These are phyloP conservation scores for Nepenthes mirabilis DNA, from an alignment of 148 eudicot species.

Conservation along the genomic window DNA sequence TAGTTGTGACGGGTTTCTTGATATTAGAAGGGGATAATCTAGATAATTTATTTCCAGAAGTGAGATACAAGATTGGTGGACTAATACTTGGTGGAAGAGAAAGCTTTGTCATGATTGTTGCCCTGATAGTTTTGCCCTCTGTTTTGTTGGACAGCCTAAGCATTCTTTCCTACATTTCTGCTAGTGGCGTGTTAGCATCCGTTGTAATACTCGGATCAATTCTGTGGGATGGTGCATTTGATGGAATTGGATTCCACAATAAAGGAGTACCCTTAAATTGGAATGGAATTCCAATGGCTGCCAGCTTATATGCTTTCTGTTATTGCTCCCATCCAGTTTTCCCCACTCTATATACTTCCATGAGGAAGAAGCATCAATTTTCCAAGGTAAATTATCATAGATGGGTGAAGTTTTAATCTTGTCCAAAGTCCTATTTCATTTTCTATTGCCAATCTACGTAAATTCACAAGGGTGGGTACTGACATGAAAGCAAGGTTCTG, in stretches of 20 bases:
- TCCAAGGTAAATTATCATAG: conserved; percentile 18
- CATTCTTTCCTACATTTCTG: conserved; percentile 36
- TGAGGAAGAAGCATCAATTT: conserved; percentile 31
- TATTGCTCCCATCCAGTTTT: conserved; percentile 53
- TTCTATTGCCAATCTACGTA: too few species aligned
- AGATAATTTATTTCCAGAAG: conserved; percentile 22
- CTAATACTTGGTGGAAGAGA: conserved; percentile 25
- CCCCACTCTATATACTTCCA: conserved; percentile 35
- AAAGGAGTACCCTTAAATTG: conserved; percentile 25
- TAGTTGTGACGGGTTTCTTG: conserved; percentile 44
- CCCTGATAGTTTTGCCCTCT: conserved; percentile 27
- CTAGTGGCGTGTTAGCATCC: conserved; percentile 40
- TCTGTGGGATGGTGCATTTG: conserved; percentile 23
- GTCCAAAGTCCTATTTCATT: too few species aligned
- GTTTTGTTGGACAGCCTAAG: conserved; percentile 30
- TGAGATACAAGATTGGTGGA: conserved; percentile 12
- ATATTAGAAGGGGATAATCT: conserved; percentile 58
- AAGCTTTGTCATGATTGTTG: conserved; percentile 25
- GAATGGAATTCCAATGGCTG: conserved; percentile 34
- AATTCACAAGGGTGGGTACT: too few species aligned
- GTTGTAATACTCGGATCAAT: conserved; percentile 29
- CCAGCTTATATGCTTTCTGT: conserved; percentile 39
- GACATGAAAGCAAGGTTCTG: too few species aligned
- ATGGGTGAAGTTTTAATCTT: too few species aligned
- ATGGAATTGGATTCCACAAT: conserved; percentile 32